Evolutionary conservation across 2,329 filamentous ascomycete species (phyloP).

Genomic region (Tolypocladium guangdongense): DNA sequence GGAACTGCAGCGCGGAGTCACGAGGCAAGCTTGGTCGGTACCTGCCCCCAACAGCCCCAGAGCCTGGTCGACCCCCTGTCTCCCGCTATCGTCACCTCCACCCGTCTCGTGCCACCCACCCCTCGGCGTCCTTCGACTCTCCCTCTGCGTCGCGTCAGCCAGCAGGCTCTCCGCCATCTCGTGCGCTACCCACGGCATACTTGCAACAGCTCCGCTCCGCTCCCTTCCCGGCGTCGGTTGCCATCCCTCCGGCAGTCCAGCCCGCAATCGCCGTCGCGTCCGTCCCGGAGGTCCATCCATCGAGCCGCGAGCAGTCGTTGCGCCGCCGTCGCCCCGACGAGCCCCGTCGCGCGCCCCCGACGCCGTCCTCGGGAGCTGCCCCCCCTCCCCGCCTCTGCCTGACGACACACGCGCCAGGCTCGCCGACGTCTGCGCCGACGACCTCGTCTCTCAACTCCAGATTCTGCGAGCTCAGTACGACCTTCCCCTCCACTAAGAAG

Average conservation of each 20-base stretch:
- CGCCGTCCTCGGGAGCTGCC: background rate
- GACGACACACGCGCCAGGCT: background rate
- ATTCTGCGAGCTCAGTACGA: background rate
- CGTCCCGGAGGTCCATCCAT: background rate
- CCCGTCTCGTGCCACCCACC: background rate
- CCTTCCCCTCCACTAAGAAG: background rate
- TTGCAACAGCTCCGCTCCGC: background rate
- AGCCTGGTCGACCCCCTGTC: no score
- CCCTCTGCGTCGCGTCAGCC: background rate
- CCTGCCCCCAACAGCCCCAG: no score
- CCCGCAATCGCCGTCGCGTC: background rate
- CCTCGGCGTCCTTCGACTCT: background rate
- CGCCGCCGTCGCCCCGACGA: background rate
- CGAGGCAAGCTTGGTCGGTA: no score
- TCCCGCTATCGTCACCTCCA: background rate
- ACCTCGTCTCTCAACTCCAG: background rate
- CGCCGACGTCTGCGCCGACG: background rate
- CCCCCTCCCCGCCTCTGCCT: background rate
- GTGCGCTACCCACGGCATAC: background rate
- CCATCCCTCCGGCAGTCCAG: background rate
- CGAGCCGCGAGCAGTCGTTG: background rate
- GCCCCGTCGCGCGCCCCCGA: background rate
- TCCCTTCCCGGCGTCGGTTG: background rate
- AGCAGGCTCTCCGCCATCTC: background rate
- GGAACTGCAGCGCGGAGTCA: no score